phyloP scores from a whole-genome alignment of 768 basidiomycete genomes.

The Dacryopinax spathularia region DNA sequence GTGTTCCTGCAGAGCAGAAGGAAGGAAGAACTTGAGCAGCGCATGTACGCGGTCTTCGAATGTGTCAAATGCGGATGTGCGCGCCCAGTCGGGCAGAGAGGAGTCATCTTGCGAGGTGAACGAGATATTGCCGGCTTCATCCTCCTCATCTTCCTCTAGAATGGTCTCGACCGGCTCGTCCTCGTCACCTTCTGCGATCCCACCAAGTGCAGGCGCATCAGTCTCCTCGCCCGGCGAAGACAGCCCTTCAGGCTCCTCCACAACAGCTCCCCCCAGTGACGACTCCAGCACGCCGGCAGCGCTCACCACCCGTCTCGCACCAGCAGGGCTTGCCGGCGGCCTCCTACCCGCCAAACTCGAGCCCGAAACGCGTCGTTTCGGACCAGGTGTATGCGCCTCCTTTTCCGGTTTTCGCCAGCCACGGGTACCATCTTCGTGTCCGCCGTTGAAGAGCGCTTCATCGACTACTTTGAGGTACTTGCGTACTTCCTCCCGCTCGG shows the following conservation, averaged over 20 bases:
- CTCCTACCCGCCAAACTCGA: slow-evolving; percentile 8
- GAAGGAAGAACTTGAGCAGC: slow-evolving; percentile 46
- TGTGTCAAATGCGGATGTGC: slow-evolving; percentile 34
- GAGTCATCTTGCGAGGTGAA: background rate
- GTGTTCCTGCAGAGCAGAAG: slow-evolving; percentile 35
- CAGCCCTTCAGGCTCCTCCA: slow-evolving; percentile 46
- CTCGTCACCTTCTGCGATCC: slow-evolving; percentile 36
- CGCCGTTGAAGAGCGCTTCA: slow-evolving; percentile 52
- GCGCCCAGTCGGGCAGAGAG: slow-evolving; percentile 59
- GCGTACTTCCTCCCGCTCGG: slow-evolving; percentile 43
- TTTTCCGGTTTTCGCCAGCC: slow-evolving; percentile 29
- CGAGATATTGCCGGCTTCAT: background rate
- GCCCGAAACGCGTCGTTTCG: background rate
- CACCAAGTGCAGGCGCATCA: slow-evolving; percentile 18
- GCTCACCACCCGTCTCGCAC: slow-evolving; percentile 41
- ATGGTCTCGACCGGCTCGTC: slow-evolving; percentile 31
- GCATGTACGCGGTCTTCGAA: slow-evolving; percentile 48
- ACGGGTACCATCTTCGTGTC: slow-evolving; percentile 33
- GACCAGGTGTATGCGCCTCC: background rate
- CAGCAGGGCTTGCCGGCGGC: slow-evolving; percentile 8
- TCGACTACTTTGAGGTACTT: slow-evolving; percentile 67
- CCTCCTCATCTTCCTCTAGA: background rate
- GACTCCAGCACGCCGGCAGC: slow-evolving; percentile 40
- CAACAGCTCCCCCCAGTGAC: slow-evolving; percentile 33
- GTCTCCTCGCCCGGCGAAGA: slow-evolving; percentile 34